These are phyloP conservation scores for Phialemoniopsis sp. DNA, from an alignment of 2,329 filamentous ascomycete genomes.

Conservation along the genomic window DNA sequence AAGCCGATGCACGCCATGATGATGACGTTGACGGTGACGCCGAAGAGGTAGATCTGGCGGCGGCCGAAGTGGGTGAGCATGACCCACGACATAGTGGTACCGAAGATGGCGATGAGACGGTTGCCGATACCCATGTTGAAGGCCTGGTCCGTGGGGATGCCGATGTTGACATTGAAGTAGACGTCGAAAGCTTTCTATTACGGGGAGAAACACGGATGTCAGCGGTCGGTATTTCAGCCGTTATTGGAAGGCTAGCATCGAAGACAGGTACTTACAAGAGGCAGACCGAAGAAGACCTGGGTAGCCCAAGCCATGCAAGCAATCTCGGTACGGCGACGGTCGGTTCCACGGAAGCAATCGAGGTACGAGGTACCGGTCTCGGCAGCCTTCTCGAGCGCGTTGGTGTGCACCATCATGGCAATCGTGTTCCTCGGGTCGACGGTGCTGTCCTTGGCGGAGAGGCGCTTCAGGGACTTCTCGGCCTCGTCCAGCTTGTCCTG, in stretches of 20 bases:
- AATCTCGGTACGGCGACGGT: conserved; percentile 30
- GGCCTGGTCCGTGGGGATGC: not conserved
- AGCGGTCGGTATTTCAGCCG: no score
- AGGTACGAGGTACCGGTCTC: conserved; percentile 38
- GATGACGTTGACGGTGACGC: not conserved
- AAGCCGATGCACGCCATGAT: not conserved
- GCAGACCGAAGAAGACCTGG: conserved; percentile 17
- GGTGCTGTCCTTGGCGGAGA: conserved; percentile 10
- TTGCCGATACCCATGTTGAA: conserved; percentile 2
- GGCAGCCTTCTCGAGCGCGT: conserved; percentile 39
- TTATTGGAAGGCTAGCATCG: no score
- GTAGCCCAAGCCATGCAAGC: conserved; percentile 44
- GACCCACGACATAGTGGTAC: conserved; percentile 1
- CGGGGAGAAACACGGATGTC: no score
- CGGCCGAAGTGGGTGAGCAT: conserved; percentile 2
- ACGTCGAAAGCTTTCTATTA: conserved; percentile 9
- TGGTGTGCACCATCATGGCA: conserved; percentile 20
- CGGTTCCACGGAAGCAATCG: conserved; percentile 40
- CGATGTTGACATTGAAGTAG: not conserved
- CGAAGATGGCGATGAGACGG: conserved; percentile 1
- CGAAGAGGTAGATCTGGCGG: conserved; percentile 1
- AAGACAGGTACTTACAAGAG: no score
- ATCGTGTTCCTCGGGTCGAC: conserved; percentile 10
- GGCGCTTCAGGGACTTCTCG: conserved; percentile 22
- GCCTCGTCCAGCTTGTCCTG: conserved; percentile 28